These are phyloP conservation scores for Chaetomium globosum DNA, from an alignment of 2,329 filamentous ascomycete species.

Conservation along the genomic window DNA sequence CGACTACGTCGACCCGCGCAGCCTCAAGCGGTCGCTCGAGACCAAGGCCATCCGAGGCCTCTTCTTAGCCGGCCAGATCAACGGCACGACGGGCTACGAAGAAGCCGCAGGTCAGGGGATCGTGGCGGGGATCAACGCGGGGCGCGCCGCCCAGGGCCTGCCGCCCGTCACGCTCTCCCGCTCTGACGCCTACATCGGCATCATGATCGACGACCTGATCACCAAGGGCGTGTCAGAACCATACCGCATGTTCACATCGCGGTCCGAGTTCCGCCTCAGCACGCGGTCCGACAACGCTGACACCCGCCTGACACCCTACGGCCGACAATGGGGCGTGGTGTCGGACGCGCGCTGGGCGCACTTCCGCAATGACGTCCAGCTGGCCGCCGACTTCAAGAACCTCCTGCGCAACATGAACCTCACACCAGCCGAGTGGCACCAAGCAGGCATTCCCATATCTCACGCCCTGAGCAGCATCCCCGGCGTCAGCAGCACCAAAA, in stretches of 20 bases:
- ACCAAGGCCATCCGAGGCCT: constrained; percentile 89
- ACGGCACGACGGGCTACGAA: constrained; percentile 97
- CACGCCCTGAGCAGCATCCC: too few species aligned
- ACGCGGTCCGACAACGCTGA: constrained; percentile 94
- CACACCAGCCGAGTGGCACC: constrained; percentile 67
- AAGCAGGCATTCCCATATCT: constrained; percentile 61
- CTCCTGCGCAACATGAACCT: constrained; percentile 62
- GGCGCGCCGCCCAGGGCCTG: constrained; percentile 71
- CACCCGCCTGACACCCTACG: constrained; percentile 76
- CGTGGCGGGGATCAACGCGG: constrained; percentile 90
- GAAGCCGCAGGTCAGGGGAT: constrained; percentile 94
- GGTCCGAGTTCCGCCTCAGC: constrained; percentile 93
- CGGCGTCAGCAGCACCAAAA: constrained; percentile 48
- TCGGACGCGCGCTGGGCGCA: constrained; percentile 74
- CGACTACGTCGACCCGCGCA: constrained; percentile 94
- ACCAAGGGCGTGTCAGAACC: constrained; percentile 97
- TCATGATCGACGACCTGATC: constrained; percentile 97
- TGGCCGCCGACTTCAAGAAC: constrained; percentile 67
- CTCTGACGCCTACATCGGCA: constrained; percentile 91
- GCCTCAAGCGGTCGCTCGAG: constrained; percentile 84
- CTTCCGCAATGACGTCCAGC: constrained; percentile 65
- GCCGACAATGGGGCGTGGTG: constrained; percentile 75
- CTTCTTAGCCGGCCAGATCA: constrained; percentile 94
- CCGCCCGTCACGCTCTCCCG: constrained; percentile 70
- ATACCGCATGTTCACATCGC: constrained; percentile 96